Evolutionary conservation across 495 filamentous ascomycete genomes (phyloP), one percentile per base, ranked within the genome.

Genomic region (Rhypophila decipiens): DNA sequence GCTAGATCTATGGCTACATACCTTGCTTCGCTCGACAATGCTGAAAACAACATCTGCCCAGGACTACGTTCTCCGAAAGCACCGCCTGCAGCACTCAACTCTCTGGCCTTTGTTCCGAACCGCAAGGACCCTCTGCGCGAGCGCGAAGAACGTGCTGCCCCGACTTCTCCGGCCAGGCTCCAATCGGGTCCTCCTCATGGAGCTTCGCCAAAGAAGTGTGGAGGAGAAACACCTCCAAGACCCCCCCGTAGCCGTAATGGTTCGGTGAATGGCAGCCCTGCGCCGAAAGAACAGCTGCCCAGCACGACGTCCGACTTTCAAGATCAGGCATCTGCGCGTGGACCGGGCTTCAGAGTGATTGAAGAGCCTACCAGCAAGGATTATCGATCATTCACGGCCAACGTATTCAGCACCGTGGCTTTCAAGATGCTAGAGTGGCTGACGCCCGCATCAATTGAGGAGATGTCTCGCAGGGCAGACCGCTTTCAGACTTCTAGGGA

Each of bases 381-480:
- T 57, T 85, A 87, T 17, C 85, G 86, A 50, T 91, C 87, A 1
- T 90, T 94, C 53, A 84, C 85, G 8, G 88, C 89, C 38, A 86
- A 86, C 48, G 69, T 93, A 2, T 90, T 91, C 56, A 84, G 84
- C 51, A 88, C 88, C 2, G 71, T 82, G 35, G 77, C 87, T 4
- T 73, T 89, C 51, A 83, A 83, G 46, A 86, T 91, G 80, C 67
- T 91, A 22, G 86, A 90, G 61, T 90, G 85, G 85, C 68, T 87
- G 31, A 80, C 83, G 12, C 76, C 84, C 9, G 67, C 65, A 36
- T 70, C 63, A 27, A 55, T 76, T 13, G 66, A 71, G 37, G 64
- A 67, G 8, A 63, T 75, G 61, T 61, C 64, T 5, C 50, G 59
- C 12, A 68, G 53, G 36, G 52, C 58, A 2, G 39, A 46, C 18